A percentile compares a stretch with the other conserved stretches of the same genome.
Evolutionary conservation across 2,329 filamentous ascomycete genomes (phyloP).

Genomic region (Colletotrichum sp.): DNA sequence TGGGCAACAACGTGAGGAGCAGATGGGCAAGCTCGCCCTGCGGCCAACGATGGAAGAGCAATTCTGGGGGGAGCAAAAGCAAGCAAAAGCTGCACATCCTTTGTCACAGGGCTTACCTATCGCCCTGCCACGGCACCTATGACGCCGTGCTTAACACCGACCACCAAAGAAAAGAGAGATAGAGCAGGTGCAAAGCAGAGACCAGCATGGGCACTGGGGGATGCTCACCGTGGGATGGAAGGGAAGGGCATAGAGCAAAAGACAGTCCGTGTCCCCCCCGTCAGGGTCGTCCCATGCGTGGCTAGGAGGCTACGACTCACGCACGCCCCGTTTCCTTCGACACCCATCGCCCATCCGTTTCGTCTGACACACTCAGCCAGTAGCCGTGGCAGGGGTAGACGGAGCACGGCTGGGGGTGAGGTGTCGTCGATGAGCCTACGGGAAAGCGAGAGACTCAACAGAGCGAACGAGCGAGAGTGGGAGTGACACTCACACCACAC

Average conservation of each 20-base stretch:
- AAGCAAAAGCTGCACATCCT: not conserved
- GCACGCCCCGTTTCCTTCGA: conserved; percentile 22
- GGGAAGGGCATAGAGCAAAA: conserved; percentile 9
- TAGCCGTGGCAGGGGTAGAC: conserved; percentile 18
- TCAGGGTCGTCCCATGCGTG: conserved; percentile 22
- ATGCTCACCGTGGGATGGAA: not conserved
- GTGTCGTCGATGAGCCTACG: not conserved
- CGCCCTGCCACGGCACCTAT: not conserved
- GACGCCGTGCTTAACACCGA: not conserved
- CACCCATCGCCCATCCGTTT: conserved; percentile 20
- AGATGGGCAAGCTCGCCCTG: not conserved
- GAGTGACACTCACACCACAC: conserved; percentile 8
- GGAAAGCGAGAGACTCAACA: conserved; percentile 1
- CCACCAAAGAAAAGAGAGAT: not conserved
- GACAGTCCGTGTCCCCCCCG: conserved; percentile 10
- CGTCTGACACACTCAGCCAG: conserved; percentile 18
- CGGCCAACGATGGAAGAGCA: not conserved
- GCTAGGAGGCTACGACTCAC: conserved; percentile 16
- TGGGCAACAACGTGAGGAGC: not conserved
- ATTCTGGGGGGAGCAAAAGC: not conserved
- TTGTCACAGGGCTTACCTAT: not conserved
- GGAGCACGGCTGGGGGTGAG: conserved; percentile 17
- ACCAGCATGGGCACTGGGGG: conserved; percentile 3
- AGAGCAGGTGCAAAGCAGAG: not conserved
- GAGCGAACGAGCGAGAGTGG: not conserved